These are phyloP conservation scores for Pseudogymnoascus sp. DNA, from an alignment of 2,329 filamentous ascomycete species.

Conservation along the genomic window DNA sequence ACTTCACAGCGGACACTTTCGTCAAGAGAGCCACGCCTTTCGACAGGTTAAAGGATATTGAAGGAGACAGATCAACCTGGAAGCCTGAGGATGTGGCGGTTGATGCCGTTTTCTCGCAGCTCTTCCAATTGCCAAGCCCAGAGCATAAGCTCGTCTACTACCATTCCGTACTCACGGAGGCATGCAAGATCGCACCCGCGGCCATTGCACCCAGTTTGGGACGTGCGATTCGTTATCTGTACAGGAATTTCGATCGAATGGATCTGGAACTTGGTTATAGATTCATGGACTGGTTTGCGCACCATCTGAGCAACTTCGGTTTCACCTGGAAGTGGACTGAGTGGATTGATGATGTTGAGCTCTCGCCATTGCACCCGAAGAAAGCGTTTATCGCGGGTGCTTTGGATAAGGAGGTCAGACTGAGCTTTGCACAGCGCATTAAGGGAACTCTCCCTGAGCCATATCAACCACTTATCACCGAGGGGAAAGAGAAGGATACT, in stretches of 20 bases:
- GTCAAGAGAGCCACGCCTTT: slow-evolving; percentile 89
- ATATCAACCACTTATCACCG: slow-evolving; percentile 73
- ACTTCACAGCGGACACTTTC: slow-evolving; percentile 83
- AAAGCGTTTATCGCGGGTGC: slow-evolving; percentile 90
- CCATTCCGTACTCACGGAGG: slow-evolving; percentile 87
- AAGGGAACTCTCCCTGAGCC: slow-evolving; percentile 83
- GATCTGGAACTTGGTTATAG: slow-evolving; percentile 81
- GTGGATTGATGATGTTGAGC: slow-evolving; percentile 80
- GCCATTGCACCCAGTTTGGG: slow-evolving; percentile 94
- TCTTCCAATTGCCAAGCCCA: slow-evolving; percentile 77
- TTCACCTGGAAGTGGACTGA: slow-evolving; percentile 99
- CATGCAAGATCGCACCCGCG: slow-evolving; percentile 89
- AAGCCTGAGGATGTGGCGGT: slow-evolving; percentile 96
- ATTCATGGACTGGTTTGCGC: slow-evolving; percentile 95
- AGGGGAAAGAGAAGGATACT: slow-evolving; percentile 89
- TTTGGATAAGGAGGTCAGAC: slow-evolving; percentile 90
- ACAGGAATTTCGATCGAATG: slow-evolving; percentile 71
- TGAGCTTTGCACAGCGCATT: slow-evolving; percentile 94
- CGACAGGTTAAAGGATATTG: slow-evolving; percentile 71
- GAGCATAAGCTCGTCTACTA: slow-evolving; percentile 97
- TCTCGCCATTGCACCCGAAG: slow-evolving; percentile 71
- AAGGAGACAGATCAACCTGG: slow-evolving; percentile 67
- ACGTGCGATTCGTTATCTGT: slow-evolving; percentile 84
- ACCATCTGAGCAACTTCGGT: slow-evolving; percentile 97
- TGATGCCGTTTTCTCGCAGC: slow-evolving; percentile 94